Evolutionary conservation across 192 early-diverging fungal species (phyloP), one percentile per base, ranked within the genome.

Genomic region (Coemansia sp.): DNA sequence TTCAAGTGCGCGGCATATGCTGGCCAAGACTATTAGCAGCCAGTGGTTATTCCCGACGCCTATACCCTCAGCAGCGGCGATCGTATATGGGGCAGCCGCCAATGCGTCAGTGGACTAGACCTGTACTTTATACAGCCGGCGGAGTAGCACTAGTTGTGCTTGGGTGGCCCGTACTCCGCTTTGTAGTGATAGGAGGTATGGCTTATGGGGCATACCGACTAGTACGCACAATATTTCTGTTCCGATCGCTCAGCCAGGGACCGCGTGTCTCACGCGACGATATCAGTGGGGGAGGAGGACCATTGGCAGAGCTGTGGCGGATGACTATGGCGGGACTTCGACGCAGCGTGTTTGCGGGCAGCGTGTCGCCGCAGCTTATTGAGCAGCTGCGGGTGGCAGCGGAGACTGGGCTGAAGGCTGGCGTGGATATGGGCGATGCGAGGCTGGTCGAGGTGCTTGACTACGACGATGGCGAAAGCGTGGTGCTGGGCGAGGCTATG

Each of bases 141-240:
- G 66, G 80, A 32, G 58, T 66, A 7, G 75, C 64, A 0, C 27
- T 83, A 6, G 58, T 66, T 1, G 64, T 65, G 1, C 20, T 75
- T 15, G 75, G 71, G 2, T 83, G 80, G 80, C 80, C 80, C 2
- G 52, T 70, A 1, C 27, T 83, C 37, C 68, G 80, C 15, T 72
- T 69, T n/a, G 80, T 71, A 6, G 59, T 77, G 6, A 24, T 72
- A 0, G 80, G 75, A 15, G 80, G 75, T 0, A 44, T 83, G 5
- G 75, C 67, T 4, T 83, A 77, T 61, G 56, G 63, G 2, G 67
- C 64, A 1, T 74, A 72, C 47, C 68, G 71, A 5, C 12, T 62
- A 49, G 35, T 67, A 2, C 61, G 66, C n/a, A 20, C 62, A 6
- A 44, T 40, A 29, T 13, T 74, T n/a, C 16, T 47, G 5, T 52